These are phyloP conservation scores for Ramularia endophylla DNA, from an alignment of 2,329 filamentous ascomycete species.

Conservation along the genomic window DNA sequence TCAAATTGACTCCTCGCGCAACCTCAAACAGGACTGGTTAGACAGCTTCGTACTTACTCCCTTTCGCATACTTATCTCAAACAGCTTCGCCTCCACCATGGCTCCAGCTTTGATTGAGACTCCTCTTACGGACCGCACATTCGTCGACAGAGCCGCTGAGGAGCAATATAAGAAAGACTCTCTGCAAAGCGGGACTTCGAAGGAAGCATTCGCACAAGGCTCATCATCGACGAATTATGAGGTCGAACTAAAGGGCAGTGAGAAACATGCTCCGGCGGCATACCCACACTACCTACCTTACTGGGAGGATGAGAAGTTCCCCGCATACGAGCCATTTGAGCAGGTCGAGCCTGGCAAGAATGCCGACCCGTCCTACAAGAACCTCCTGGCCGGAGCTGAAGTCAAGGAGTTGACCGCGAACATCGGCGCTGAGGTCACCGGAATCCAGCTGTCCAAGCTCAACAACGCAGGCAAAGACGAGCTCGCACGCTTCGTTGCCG, in stretches of 20 bases:
- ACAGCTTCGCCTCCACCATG: conserved; percentile 26
- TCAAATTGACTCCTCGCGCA: not conserved
- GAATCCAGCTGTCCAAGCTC: conserved; percentile 65
- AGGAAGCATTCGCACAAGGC: conserved; percentile 40
- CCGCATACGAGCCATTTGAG: conserved; percentile 62
- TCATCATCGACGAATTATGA: conserved; percentile 43
- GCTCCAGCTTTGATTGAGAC: conserved; percentile 40
- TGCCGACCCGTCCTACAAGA: conserved; percentile 62
- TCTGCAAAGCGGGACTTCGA: conserved; percentile 27
- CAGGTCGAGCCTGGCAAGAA: conserved; percentile 72
- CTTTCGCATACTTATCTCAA: no score
- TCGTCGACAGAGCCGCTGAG: conserved; percentile 19
- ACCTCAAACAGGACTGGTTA: no score
- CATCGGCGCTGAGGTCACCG: conserved; percentile 66
- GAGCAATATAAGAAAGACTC: conserved; percentile 22
- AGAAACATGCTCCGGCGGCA: conserved; percentile 49
- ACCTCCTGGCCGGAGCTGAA: conserved; percentile 54
- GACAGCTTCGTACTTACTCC: no score
- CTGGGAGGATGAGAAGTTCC: conserved; percentile 42
- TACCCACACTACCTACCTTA: conserved; percentile 59
- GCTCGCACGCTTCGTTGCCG: conserved; percentile 66
- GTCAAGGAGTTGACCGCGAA: conserved; percentile 62
- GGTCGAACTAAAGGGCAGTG: conserved; percentile 48
- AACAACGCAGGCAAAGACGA: conserved; percentile 67
- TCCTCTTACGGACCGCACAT: conserved; percentile 16